Conservation (phyloP, 129 eudicot genomes). For the Escallonia rubra region DNA sequence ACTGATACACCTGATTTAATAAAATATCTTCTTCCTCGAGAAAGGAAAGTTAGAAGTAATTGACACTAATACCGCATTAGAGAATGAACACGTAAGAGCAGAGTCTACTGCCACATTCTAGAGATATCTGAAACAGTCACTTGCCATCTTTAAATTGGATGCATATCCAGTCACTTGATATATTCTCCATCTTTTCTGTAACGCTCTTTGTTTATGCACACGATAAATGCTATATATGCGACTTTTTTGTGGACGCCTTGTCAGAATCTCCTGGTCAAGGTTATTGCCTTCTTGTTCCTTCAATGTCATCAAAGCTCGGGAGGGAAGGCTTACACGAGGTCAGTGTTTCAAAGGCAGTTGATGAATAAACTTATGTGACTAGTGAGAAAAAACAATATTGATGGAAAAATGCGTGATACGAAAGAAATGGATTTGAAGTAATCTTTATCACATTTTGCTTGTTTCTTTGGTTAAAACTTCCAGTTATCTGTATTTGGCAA, state of each 20-base stretch:
- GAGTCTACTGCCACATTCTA: no score
- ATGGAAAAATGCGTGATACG: no score
- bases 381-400: not conserved
- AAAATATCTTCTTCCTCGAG: no score
- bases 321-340: conserved; percentile 15
- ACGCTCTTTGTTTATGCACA: no score
- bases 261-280: conserved; percentile 1
- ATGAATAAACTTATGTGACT: not conserved
- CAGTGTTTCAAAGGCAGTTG: not conserved
- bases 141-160: no score
- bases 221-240: not conserved
- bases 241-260: not conserved
- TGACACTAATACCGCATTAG: no score
- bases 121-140: no score
- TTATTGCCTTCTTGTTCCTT: not conserved
- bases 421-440: not conserved
- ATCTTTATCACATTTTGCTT: not conserved
- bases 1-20: no score
- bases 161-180: no score
- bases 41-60: no score
- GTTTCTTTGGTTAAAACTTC: not conserved
- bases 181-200: no score
- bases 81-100: no score
- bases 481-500: not conserved
- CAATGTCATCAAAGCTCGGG: conserved; percentile 5